A percentile compares a stretch with the other conserved stretches of the same genome.
Conservation (phyloP, 2,329 filamentous ascomycete genomes). For the Tolypocladium nubicola region DNA sequence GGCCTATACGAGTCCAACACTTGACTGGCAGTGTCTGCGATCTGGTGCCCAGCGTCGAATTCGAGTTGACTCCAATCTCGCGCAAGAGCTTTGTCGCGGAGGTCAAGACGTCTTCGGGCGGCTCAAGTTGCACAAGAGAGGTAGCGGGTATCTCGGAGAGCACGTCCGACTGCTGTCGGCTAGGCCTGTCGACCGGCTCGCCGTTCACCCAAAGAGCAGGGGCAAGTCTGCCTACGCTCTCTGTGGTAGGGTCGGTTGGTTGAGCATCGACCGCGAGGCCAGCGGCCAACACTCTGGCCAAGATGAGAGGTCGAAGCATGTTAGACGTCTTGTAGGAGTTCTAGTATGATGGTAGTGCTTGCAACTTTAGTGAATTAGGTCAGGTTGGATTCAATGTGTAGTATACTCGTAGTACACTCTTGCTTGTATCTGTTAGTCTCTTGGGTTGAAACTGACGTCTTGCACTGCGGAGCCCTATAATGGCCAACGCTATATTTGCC, state of each 20-base stretch:
- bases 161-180: no score
- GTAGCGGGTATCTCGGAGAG: background rate
- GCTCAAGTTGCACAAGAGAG: background rate
- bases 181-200: background rate
- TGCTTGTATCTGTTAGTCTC: no score
- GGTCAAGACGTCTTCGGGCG: background rate
- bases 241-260: background rate
- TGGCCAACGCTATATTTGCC: no score
- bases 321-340: background rate
- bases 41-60: background rate
- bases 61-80: background rate
- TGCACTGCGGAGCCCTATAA: no score
- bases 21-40: background rate
- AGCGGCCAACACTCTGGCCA: background rate
- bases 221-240: background rate
- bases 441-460: no score
- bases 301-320: background rate
- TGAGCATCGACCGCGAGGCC: background rate
- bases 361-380: background rate
- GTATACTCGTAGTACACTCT: no score
- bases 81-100: background rate
- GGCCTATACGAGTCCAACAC: background rate
- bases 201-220: background rate
- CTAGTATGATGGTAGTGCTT: background rate
- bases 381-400: no score